Conservation (phyloP, 116 monocot genomes). For the Zostera marina region DNA sequence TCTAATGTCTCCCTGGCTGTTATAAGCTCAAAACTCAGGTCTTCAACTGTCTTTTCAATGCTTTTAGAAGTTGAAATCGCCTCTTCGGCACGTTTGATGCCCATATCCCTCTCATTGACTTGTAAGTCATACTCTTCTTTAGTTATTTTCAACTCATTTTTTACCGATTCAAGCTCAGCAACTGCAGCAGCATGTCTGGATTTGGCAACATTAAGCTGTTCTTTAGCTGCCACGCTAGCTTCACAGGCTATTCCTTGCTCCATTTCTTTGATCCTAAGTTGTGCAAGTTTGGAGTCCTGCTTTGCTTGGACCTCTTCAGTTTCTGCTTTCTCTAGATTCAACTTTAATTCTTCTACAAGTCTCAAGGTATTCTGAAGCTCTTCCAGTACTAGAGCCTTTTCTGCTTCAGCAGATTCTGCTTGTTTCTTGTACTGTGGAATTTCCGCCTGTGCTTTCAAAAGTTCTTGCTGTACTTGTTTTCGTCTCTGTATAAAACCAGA, state of each 20-base stretch:
- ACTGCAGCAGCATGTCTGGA: constrained; percentile 37
- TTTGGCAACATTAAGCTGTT: constrained; percentile 52
- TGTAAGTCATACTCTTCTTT: constrained; percentile 24
- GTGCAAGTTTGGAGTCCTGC: constrained; percentile 63
- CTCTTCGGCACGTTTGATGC: constrained; percentile 26
- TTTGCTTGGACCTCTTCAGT: constrained; percentile 55
- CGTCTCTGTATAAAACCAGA: constrained; percentile 27
- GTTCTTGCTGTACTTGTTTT: constrained; percentile 37
- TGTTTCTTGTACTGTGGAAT: constrained; percentile 40
- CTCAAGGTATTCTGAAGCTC: constrained; percentile 40
- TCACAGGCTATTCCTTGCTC: constrained; percentile 52
- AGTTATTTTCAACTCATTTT: constrained; percentile 28
- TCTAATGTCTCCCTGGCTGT: constrained; percentile 45
- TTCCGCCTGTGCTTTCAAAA: constrained; percentile 39
- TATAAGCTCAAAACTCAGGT: constrained; percentile 52
- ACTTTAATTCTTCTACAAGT: constrained; percentile 57
- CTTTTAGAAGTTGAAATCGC: constrained; percentile 31
- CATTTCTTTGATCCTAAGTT: constrained; percentile 52
- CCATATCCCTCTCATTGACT: constrained; percentile 28
- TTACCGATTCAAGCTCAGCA: constrained; percentile 36
- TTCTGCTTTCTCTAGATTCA: constrained; percentile 59
- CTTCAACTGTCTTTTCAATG: constrained; percentile 49
- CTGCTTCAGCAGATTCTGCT: constrained; percentile 40
- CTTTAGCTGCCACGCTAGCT: constrained; percentile 42
- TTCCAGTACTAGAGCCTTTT: constrained; percentile 29